A percentile compares a stretch with the other conserved stretches of the same genome.
Conservation (phyloP, 768 basidiomycete genomes). For the Psilocybe subaeruginosa region DNA sequence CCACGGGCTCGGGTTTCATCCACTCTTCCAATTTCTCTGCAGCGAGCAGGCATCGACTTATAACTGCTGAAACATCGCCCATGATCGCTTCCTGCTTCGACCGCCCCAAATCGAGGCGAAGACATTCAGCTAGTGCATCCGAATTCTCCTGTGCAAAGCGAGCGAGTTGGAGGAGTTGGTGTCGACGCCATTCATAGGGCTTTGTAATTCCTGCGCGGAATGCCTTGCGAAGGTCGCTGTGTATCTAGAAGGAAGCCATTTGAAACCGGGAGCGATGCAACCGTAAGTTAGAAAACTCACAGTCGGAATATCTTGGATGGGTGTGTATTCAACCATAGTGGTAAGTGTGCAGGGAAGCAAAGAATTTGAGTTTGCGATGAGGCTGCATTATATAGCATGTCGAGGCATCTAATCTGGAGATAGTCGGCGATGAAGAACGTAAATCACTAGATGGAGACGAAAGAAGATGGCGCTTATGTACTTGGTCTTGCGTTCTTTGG, state of each 20-base stretch:
- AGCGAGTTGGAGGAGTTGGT: conserved; percentile 67
- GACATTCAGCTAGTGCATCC: conserved; percentile 50
- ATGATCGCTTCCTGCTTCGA: conserved; percentile 44
- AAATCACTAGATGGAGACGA: too few relatives aligned
- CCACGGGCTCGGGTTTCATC: conserved; percentile 47
- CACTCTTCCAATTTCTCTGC: conserved; percentile 61
- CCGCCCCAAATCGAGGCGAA: conserved; percentile 51
- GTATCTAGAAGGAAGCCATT: conserved; percentile 27
- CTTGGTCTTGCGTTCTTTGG: too few relatives aligned
- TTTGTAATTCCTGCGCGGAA: conserved; percentile 53
- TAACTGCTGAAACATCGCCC: conserved; percentile 46
- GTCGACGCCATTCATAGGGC: conserved; percentile 59
- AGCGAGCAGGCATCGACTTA: conserved; percentile 45
- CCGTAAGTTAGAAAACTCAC: too few relatives aligned
- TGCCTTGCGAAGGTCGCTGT: conserved; percentile 39
- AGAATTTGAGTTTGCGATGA: too few relatives aligned
- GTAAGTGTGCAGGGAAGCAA: too few relatives aligned
- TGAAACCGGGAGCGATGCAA: too few relatives aligned
- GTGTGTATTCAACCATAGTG: too few relatives aligned
- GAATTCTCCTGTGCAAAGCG: conserved; percentile 64
- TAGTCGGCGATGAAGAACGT: too few relatives aligned
- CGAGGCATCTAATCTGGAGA: too few relatives aligned
- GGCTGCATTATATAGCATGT: too few relatives aligned
- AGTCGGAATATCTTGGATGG: too few relatives aligned
- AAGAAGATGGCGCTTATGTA: too few relatives aligned